Evolutionary conservation across 148 eudicot species (phyloP), one percentile per base, ranked within the genome.

Genomic region (Silene conica): DNA sequence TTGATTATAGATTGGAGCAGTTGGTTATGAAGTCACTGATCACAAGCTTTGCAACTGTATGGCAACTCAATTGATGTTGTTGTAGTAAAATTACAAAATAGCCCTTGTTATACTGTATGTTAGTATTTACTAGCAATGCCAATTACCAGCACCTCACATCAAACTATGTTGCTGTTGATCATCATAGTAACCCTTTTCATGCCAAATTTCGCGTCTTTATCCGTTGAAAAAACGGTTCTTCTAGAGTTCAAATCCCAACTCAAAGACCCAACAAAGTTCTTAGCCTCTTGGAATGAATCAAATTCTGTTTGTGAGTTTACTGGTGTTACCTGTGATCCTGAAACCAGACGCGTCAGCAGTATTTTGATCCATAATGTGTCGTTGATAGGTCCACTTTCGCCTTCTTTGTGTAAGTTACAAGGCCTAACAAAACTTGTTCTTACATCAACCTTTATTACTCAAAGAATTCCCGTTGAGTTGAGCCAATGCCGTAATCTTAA

Each of bases 161-260:
- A 80, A 21, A 19, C 16, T 19, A 23, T 77, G 65, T 43, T 83
- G 46, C 55, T 82, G 22, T 76, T 80, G 74, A 79, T 86, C 77
- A 74, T 86, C 70, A 8, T 83, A 0, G 19, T 82, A 22, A 80
- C 64, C 76, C 46, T 64, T 76, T 68, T 83, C 79, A 85, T 80
- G 69, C 83, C 83, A 69, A 74, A 76, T 25, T 82, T 76, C 10
- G 59, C 57, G 4, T 74, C 83, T 62, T 46, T 69, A 56, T 60
- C 74, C 12, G 63, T 66, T 9, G 99, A 95, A 74, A 89, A 80
- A 63, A 58, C 78, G 13, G 88, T 89, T 41, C 90, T 95, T 22
- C 86, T 92, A 8, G 87, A 92, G 12, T 86, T 95, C 88, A 95
- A 95, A 76, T 83, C 85, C 12, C 77, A 87, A 16, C 86, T 95